Evolutionary conservation across 2,329 filamentous ascomycete genomes (phyloP).

Genomic region (Aspergillus jensenii): DNA sequence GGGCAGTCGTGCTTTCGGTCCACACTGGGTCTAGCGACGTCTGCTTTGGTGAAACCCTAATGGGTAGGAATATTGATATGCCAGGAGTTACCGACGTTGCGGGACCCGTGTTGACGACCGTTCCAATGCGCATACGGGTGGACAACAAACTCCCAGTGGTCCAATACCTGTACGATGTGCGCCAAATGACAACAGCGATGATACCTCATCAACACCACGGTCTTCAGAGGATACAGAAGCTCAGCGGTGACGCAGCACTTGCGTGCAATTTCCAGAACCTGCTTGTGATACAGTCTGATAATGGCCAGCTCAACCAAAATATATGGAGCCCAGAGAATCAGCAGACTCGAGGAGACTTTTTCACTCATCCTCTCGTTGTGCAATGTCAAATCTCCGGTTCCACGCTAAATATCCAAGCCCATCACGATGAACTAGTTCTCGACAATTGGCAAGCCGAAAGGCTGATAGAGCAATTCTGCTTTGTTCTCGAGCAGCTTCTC

Average conservation of each 20-base stretch:
- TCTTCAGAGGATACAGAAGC: conserved; percentile 52
- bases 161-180: conserved; percentile 58
- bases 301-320: conserved; percentile 22
- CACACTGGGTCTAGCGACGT: conserved; percentile 51
- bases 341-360: conserved; percentile 58
- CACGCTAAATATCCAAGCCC: conserved; percentile 60
- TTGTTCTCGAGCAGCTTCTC: conserved; percentile 36
- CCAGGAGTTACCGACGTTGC: conserved; percentile 50
- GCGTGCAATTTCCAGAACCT: conserved; percentile 50
- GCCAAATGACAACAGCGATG: conserved; percentile 56
- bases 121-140: conserved; percentile 42
- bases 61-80: conserved; percentile 54
- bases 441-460: conserved; percentile 52
- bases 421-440: conserved; percentile 64
- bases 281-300: conserved; percentile 42
- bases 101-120: conserved; percentile 42
- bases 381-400: conserved; percentile 60
- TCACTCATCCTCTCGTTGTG: conserved; percentile 63
- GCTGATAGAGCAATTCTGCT: conserved; percentile 53
- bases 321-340: conserved; percentile 43
- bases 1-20: conserved; percentile 51
- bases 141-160: conserved; percentile 36
- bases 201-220: conserved; percentile 67
- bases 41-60: conserved; percentile 56
- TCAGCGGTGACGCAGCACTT: conserved; percentile 50